Percentiles rank a stretch among this genome's conserved stretches.
phyloP scores from a whole-genome alignment of 148 eudicot genomes.

The Silene uniflora region DNA sequence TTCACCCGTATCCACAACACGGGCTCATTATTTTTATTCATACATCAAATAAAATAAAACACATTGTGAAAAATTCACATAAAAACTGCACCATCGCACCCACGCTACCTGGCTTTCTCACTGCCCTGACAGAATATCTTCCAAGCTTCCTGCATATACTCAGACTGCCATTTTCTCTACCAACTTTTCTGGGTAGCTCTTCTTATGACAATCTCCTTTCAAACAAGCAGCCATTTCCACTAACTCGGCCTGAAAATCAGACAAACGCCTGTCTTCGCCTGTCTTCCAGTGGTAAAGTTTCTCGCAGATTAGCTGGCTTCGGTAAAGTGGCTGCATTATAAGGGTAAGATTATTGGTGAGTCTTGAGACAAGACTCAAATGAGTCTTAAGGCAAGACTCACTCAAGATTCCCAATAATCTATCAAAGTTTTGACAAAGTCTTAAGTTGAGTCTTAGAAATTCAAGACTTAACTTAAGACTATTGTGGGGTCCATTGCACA shows the following conservation, averaged over 20 bases:
- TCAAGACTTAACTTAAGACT: too few species aligned
- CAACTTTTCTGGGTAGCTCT: constrained; percentile 51
- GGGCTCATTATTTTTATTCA: too few species aligned
- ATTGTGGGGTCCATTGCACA: too few species aligned
- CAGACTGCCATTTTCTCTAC: constrained; percentile 58
- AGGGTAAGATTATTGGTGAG: too few species aligned
- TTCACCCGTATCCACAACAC: too few species aligned
- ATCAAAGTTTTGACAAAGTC: too few species aligned
- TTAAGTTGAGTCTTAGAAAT: too few species aligned
- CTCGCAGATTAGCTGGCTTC: constrained; percentile 57
- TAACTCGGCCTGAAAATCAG: constrained; percentile 61
- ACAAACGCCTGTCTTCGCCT: constrained; percentile 41
- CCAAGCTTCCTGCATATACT: constrained; percentile 53
- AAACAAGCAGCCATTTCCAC: constrained; percentile 77
- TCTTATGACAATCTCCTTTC: constrained; percentile 58
- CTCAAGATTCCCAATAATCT: too few species aligned
- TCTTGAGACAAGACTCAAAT: too few species aligned
- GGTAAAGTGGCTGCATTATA: constrained; percentile 47
- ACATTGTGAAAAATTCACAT: too few species aligned
- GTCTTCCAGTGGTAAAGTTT: constrained; percentile 38
- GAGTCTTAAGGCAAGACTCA: too few species aligned
- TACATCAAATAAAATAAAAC: too few species aligned
- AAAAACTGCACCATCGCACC: constrained; percentile 46
- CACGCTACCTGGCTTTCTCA: constrained; percentile 38
- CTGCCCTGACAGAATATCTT: constrained; percentile 49